phyloP scores from a whole-genome alignment of 805 yeast genomes.

The Torulaspora microellipsoides region DNA sequence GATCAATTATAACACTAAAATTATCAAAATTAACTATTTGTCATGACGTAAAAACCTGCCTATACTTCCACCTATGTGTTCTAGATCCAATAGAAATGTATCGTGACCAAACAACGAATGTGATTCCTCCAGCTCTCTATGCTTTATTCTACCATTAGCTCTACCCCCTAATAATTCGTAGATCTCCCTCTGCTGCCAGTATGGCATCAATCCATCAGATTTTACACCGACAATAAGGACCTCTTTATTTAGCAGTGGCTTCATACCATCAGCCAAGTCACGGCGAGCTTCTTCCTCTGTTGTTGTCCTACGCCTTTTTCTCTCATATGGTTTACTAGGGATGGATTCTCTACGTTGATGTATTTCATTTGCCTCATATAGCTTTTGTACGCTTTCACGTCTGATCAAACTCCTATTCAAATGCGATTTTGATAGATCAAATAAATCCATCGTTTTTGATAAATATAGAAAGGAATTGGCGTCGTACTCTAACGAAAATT shows the following conservation, averaged over 20 bases:
- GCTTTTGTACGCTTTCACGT: conserved; percentile 38
- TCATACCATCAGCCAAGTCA: conserved; percentile 66
- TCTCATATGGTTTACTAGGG: conserved; percentile 23
- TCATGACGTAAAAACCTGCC: conserved; percentile 48
- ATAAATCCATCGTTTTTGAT: conserved; percentile 91
- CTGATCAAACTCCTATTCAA: conserved; percentile 41
- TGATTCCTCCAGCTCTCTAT: conserved; percentile 71
- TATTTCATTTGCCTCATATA: conserved; percentile 22
- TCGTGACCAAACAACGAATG: conserved; percentile 87
- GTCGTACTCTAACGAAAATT: conserved; percentile 86
- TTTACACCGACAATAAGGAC: conserved; percentile 86
- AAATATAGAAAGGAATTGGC: conserved; percentile 84
- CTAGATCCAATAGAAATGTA: conserved; percentile 75
- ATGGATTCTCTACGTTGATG: conserved; percentile 21
- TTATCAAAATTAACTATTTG: background rate
- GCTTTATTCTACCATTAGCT: conserved; percentile 43
- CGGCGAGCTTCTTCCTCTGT: conserved; percentile 51
- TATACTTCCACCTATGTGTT: conserved; percentile 76
- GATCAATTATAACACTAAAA: background rate
- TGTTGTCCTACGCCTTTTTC: conserved; percentile 47
- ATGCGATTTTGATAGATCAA: conserved; percentile 62
- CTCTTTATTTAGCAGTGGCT: conserved; percentile 55
- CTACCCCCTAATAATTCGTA: conserved; percentile 51
- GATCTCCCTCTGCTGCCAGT: conserved; percentile 89
- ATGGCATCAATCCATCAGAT: conserved; percentile 86